Conservation (phyloP, 306 rosid species). For the Castanospermum australe region DNA sequence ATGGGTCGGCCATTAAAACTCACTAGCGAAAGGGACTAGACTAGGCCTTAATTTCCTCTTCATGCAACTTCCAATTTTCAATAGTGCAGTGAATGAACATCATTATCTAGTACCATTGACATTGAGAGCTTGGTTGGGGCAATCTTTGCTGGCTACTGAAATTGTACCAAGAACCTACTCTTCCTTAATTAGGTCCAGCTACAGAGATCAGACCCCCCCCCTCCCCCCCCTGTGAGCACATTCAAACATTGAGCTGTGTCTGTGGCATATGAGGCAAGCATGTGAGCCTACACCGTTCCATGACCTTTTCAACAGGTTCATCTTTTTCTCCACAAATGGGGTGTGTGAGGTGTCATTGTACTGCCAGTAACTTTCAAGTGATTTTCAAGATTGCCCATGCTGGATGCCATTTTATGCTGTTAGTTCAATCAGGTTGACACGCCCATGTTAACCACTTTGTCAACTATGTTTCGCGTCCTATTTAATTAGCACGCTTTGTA, state of each 20-base stretch:
- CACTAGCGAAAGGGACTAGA: neutral
- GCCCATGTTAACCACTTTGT: slow-evolving; percentile 19
- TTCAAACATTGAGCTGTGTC: neutral
- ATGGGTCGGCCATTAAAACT: neutral
- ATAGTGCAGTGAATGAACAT: neutral
- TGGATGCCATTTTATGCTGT: neutral
- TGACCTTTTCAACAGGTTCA: neutral
- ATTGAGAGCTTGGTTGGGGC: neutral
- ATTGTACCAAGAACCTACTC: neutral
- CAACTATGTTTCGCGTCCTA: neutral
- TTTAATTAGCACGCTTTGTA: neutral
- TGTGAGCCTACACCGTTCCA: slow-evolving; percentile 19
- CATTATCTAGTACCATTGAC: neutral
- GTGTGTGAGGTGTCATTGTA: neutral
- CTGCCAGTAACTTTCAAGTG: neutral
- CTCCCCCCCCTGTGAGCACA: neutral
- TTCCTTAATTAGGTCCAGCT: neutral
- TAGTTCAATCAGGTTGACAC: neutral
- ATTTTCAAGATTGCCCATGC: neutral
- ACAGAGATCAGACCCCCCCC: neutral
- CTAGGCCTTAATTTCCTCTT: neutral
- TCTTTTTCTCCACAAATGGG: neutral
- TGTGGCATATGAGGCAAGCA: slow-evolving; percentile 7
- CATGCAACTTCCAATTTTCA: neutral
- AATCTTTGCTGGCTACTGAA: slow-evolving; percentile 5